These are phyloP conservation scores for Penicillium dipodomyicola DNA, from an alignment of 495 filamentous ascomycete species.

Conservation along the genomic window DNA sequence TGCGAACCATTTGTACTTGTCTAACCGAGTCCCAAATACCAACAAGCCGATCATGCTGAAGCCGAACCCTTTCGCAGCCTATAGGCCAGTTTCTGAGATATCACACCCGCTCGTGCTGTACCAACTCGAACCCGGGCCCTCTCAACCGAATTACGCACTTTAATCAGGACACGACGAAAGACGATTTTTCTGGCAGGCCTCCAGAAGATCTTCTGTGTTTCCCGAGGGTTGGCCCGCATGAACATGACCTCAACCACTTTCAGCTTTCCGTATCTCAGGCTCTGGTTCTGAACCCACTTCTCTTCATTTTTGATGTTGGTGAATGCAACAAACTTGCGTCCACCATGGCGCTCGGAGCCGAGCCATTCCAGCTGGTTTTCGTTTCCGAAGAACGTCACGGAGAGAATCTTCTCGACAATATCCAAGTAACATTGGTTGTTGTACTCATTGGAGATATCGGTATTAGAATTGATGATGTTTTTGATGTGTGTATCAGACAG, in stretches of 20 bases:
- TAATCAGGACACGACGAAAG: neutral
- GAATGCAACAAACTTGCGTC: neutral
- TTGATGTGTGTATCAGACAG: neutral
- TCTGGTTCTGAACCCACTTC: neutral
- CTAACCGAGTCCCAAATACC: neutral
- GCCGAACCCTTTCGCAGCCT: neutral
- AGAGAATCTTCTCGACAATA: neutral
- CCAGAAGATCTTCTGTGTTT: neutral
- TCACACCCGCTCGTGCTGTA: neutral
- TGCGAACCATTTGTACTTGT: neutral
- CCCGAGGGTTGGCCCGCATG: neutral
- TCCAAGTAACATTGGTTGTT: neutral
- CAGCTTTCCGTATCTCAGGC: neutral
- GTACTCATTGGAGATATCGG: neutral
- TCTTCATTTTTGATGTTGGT: constrained; percentile 1
- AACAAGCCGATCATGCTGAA: neutral
- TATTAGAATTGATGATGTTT: neutral
- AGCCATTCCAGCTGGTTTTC: constrained; percentile 2
- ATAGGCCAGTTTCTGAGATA: neutral
- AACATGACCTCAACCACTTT: neutral
- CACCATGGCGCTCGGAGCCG: no score
- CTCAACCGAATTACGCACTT: neutral
- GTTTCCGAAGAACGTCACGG: neutral
- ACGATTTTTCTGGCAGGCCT: neutral
- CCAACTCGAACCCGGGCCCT: neutral